Evolutionary conservation across 192 early-diverging fungal genomes (phyloP).

Genomic region (Backusella tuberculispora): DNA sequence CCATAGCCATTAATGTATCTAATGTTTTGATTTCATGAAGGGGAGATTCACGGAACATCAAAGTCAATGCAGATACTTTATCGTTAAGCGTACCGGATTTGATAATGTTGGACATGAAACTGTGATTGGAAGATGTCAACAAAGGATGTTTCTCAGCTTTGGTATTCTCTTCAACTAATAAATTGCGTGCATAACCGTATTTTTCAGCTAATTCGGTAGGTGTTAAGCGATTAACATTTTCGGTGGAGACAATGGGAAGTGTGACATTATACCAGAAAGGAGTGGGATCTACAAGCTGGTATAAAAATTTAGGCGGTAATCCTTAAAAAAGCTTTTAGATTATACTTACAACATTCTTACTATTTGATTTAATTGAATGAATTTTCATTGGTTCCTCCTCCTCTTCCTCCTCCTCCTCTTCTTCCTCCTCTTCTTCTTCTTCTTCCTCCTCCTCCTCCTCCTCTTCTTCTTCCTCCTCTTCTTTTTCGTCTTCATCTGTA

Average conservation of each 20-base stretch:
- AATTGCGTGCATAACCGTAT: slow-evolving; percentile 55
- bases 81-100: slow-evolving; percentile 92
- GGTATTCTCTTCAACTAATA: slow-evolving; percentile 70
- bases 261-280: slow-evolving; percentile 37
- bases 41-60: slow-evolving; percentile 92
- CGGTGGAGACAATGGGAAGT: slow-evolving; percentile 18
- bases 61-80: slow-evolving; percentile 90
- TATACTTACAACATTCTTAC: background rate
- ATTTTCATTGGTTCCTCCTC: slow-evolving; percentile 10
- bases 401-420: slow-evolving; percentile 17
- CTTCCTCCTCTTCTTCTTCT: slow-evolving; percentile 17
- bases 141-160: slow-evolving; percentile 56
- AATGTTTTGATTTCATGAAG: slow-evolving; percentile 78
- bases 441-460: slow-evolving; percentile 28
- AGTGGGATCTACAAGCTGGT: slow-evolving; percentile 37
- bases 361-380: background rate
- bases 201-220: slow-evolving; percentile 19
- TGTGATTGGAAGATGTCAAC: slow-evolving; percentile 77
- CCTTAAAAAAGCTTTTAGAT: background rate
- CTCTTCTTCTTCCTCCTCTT: slow-evolving; percentile 28
- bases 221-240: background rate
- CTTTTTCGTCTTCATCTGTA: slow-evolving; percentile 31
- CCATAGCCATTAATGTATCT: slow-evolving; percentile 81
- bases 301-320: background rate
- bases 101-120: slow-evolving; percentile 88